Percentiles rank a stretch among this genome's conserved stretches.
Evolutionary conservation across 176 grass and related monocot species (phyloP).

Genomic region (Triticum urartu): DNA sequence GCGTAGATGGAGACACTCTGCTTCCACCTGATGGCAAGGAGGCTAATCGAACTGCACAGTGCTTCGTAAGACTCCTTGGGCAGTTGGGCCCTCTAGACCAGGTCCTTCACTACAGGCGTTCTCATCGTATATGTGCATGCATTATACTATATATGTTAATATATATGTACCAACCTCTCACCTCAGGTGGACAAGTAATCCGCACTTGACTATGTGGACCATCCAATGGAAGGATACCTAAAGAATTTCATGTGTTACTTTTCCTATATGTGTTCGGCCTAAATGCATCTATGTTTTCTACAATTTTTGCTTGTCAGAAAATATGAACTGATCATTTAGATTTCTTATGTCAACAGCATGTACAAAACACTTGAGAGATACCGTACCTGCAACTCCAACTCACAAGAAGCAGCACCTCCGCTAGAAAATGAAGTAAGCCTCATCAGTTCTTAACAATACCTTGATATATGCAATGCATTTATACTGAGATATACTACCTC

Average conservation of each 20-base stretch:
- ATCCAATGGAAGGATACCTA: background rate
- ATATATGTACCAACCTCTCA: background rate
- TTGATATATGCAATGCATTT: background rate
- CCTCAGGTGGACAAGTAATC: background rate
- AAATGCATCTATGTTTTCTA: background rate
- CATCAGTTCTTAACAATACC: background rate
- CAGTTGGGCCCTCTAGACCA: too few relatives aligned
- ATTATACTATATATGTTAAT: too few relatives aligned
- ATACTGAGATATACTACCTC: too few relatives aligned
- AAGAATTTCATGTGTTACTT: background rate
- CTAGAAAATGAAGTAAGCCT: slow-evolving; percentile 62
- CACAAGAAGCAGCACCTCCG: slow-evolving; percentile 49
- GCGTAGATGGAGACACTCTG: background rate
- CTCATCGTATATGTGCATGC: too few relatives aligned
- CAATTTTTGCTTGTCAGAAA: background rate
- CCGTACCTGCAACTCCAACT: slow-evolving; percentile 49
- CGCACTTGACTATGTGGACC: background rate
- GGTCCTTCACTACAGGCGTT: too few relatives aligned
- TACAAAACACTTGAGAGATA: slow-evolving; percentile 84
- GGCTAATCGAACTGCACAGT: too few relatives aligned
- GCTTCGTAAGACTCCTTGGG: too few relatives aligned
- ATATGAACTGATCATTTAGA: background rate
- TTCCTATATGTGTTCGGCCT: background rate
- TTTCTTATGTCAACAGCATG: slow-evolving; percentile 54
- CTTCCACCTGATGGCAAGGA: background rate